These are phyloP conservation scores for Ogataea philodendri DNA, from an alignment of 805 yeast genomes.

Conservation along the genomic window DNA sequence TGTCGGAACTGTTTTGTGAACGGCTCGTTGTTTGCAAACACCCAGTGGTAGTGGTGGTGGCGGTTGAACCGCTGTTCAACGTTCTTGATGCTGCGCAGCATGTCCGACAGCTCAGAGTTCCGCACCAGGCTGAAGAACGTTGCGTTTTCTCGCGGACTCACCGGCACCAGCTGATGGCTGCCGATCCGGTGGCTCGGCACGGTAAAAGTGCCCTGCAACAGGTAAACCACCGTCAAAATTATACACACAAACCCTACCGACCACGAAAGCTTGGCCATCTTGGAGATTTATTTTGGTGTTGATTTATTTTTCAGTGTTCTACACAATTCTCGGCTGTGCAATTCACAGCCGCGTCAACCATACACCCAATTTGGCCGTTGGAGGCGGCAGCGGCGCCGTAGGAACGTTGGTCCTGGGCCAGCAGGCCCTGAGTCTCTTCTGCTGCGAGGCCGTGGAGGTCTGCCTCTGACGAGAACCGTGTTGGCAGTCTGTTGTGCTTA, in stretches of 20 bases:
- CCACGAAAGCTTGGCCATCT: slow-evolving; percentile 1
- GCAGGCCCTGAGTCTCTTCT: slow-evolving; percentile 16
- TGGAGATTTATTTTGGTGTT: neutral
- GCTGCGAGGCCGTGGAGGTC: slow-evolving; percentile 9
- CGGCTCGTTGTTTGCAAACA: slow-evolving; percentile 65
- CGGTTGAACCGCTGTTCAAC: slow-evolving; percentile 65
- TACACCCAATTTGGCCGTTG: slow-evolving; percentile 38
- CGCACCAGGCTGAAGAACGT: slow-evolving; percentile 66
- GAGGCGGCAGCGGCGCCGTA: slow-evolving; percentile 31
- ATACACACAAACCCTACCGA: neutral
- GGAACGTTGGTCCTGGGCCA: slow-evolving; percentile 32
- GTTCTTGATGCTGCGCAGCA: slow-evolving; percentile 54
- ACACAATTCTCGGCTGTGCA: slow-evolving; percentile 47
- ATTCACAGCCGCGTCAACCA: slow-evolving; percentile 51
- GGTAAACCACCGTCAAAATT: neutral
- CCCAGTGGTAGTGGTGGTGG: slow-evolving; percentile 67
- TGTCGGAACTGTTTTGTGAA: slow-evolving; percentile 55
- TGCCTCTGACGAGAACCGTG: slow-evolving; percentile 27
- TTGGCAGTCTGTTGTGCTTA: slow-evolving; percentile 30
- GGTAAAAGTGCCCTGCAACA: neutral
- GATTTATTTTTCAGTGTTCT: slow-evolving; percentile 6
- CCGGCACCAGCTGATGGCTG: too few species aligned
- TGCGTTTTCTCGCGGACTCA: slow-evolving; percentile 46
- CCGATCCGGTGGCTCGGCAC: too few species aligned
- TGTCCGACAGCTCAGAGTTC: slow-evolving; percentile 54